A percentile compares a stretch with the other conserved stretches of the same genome.
Evolutionary conservation across 2,329 filamentous ascomycete species (phyloP).

Genomic region (Plenodomus biglobosus): DNA sequence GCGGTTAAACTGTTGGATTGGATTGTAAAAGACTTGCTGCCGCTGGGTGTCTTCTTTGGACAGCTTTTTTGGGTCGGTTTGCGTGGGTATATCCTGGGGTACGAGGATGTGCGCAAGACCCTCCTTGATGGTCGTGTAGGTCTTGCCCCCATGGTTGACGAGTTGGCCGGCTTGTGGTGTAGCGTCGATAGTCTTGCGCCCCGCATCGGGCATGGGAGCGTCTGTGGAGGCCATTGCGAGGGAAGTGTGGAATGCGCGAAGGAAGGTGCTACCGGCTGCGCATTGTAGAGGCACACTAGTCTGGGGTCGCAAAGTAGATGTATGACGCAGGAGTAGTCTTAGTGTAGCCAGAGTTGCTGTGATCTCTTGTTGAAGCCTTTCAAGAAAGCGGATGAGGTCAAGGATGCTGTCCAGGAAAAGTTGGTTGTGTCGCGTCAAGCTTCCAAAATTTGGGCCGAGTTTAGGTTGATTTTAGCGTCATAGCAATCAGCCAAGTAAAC

Average conservation of each 20-base stretch:
- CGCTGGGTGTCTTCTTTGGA: conserved; percentile 56
- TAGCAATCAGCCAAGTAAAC: conserved; percentile 6
- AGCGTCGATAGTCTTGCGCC: conserved; percentile 28
- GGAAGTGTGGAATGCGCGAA: conserved; percentile 21
- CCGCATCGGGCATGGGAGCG: conserved; percentile 14
- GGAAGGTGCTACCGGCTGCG: conserved; percentile 27
- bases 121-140: conserved; percentile 65
- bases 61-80: conserved; percentile 52
- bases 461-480: conserved; percentile 40
- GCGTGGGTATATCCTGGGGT: conserved; percentile 54
- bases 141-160: conserved; percentile 51
- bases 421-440: conserved; percentile 15
- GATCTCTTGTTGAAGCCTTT: neutral
- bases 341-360: conserved; percentile 24
- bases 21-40: conserved; percentile 94
- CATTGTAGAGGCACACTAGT: conserved; percentile 21
- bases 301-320: conserved; percentile 23
- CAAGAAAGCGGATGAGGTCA: conserved; percentile 1
- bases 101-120: conserved; percentile 69
- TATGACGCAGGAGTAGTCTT: conserved; percentile 9
- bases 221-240: conserved; percentile 19
- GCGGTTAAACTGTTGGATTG: conserved; percentile 98
- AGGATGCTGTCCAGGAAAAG: neutral
- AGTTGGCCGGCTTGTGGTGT: conserved; percentile 33
- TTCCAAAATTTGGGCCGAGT: conserved; percentile 27